Percentiles rank a stretch among this genome's conserved stretches.
Conservation (phyloP, 176 grass and related monocot species). For the Cocos nucifera region DNA sequence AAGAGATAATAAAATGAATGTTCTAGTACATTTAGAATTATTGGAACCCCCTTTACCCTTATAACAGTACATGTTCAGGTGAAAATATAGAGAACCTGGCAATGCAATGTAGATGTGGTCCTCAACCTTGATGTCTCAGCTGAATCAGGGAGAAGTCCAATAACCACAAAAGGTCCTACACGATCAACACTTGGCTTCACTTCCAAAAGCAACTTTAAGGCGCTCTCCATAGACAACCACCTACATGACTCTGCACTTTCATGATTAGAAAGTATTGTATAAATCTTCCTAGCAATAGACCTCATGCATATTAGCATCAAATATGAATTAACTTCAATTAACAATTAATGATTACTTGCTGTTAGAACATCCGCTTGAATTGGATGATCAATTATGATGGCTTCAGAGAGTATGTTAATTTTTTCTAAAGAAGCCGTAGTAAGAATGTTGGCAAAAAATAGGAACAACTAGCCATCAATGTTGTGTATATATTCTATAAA, state of each 20-base stretch:
- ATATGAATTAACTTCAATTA: no score
- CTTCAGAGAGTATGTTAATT: no score
- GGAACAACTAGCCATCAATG: no score
- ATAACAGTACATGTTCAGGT: background rate
- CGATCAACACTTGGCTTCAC: slow-evolving; percentile 36
- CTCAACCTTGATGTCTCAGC: slow-evolving; percentile 18
- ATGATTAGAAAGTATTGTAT: slow-evolving; percentile 1
- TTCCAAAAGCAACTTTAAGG: slow-evolving; percentile 31
- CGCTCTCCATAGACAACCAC: slow-evolving; percentile 60
- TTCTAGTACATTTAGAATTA: no score
- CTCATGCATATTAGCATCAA: background rate
- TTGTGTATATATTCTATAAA: no score
- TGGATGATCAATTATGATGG: no score
- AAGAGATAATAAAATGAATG: no score
- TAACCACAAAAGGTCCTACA: slow-evolving; percentile 44
- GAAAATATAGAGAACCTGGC: slow-evolving; percentile 40
- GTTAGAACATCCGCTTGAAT: no score
- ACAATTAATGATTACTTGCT: no score
- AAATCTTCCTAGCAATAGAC: background rate
- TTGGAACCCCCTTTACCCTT: no score
- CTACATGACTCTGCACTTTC: slow-evolving; percentile 45
- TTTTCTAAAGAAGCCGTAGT: no score
- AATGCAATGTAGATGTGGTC: slow-evolving; percentile 21
- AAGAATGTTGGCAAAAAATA: no score
- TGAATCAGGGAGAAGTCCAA: slow-evolving; percentile 33